Conservation (phyloP, 345 rosid genomes). For the Carallia pectinifolia region DNA sequence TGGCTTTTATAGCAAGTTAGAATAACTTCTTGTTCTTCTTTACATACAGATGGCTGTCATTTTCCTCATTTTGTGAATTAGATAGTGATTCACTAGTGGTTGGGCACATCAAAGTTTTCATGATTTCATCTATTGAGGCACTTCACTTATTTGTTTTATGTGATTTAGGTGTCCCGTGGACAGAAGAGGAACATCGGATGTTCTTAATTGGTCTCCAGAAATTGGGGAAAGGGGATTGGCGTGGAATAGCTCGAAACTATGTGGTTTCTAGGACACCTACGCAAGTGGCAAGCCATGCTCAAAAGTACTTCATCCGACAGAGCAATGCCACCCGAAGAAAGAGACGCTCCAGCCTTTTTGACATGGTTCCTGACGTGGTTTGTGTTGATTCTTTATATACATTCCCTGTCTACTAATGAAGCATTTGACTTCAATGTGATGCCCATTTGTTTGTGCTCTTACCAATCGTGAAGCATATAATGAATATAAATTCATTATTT, state of each 20-base stretch:
- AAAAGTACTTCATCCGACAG: slow-evolving; percentile 90
- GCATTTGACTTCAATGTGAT: not conserved
- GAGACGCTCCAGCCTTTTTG: slow-evolving; percentile 97
- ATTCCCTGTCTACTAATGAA: too few species aligned
- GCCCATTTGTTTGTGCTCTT: not conserved
- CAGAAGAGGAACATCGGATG: slow-evolving; percentile 90
- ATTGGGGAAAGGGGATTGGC: slow-evolving; percentile 98
- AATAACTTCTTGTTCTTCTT: too few species aligned
- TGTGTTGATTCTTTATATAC: slow-evolving; percentile 16
- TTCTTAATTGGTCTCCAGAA: slow-evolving; percentile 88
- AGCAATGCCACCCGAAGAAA: slow-evolving; percentile 66
- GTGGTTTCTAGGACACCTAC: slow-evolving; percentile 89
- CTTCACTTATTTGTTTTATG: not conserved
- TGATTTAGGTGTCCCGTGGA: slow-evolving; percentile 82
- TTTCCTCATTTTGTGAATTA: not conserved
- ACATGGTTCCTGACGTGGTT: slow-evolving; percentile 88
- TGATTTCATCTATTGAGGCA: not conserved
- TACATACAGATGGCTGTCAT: too few species aligned
- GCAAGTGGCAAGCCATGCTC: slow-evolving; percentile 99
- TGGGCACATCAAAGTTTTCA: not conserved
- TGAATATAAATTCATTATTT: not conserved
- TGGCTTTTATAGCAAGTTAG: too few species aligned
- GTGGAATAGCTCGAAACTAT: slow-evolving; percentile 83
- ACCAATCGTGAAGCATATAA: not conserved
- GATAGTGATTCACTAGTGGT: not conserved